phyloP scores from a whole-genome alignment of 2,329 filamentous ascomycete genomes.

The Colletotrichum lentis region DNA sequence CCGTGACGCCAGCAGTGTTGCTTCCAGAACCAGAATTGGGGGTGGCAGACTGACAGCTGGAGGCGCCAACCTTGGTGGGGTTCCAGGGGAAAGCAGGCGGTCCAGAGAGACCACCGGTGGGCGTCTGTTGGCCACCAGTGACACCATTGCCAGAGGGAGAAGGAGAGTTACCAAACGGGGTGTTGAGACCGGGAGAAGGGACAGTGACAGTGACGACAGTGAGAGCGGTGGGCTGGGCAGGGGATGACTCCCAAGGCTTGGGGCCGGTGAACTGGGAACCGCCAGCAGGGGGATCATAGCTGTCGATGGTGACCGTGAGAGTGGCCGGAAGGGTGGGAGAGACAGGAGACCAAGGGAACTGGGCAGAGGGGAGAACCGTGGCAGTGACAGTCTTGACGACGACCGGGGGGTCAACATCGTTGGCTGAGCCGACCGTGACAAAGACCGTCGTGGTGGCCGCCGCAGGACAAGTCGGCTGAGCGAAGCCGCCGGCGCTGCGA shows the following conservation, averaged over 20 bases:
- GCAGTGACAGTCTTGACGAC: conserved; percentile 31
- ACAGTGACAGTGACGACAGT: conserved; percentile 40
- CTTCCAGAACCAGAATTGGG: conserved; percentile 8
- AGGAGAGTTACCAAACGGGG: conserved; percentile 5
- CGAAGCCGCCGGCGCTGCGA: conserved; percentile 37
- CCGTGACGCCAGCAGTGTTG: conserved; percentile 17
- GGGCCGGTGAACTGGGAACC: conserved; percentile 39
- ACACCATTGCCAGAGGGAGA: background rate
- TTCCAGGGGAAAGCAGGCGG: conserved; percentile 26
- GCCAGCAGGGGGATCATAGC: conserved; percentile 37
- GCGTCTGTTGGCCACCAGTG: conserved; percentile 7
- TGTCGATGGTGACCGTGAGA: conserved; percentile 37
- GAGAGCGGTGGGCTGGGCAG: conserved; percentile 14
- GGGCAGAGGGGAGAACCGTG: conserved; percentile 27
- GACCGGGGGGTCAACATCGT: conserved; percentile 35
- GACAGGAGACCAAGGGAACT: conserved; percentile 26
- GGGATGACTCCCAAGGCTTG: conserved; percentile 36
- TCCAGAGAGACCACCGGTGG: background rate
- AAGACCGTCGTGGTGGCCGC: conserved; percentile 56
- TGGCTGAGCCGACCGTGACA: conserved; percentile 55
- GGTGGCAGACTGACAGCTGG: conserved; percentile 6
- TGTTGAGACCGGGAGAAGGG: conserved; percentile 15
- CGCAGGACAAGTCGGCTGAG: conserved; percentile 47
- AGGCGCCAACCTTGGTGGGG: conserved; percentile 5
- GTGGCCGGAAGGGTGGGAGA: conserved; percentile 37